phyloP scores from a whole-genome alignment of 768 basidiomycete genomes.

The Boletus tomentosulus region DNA sequence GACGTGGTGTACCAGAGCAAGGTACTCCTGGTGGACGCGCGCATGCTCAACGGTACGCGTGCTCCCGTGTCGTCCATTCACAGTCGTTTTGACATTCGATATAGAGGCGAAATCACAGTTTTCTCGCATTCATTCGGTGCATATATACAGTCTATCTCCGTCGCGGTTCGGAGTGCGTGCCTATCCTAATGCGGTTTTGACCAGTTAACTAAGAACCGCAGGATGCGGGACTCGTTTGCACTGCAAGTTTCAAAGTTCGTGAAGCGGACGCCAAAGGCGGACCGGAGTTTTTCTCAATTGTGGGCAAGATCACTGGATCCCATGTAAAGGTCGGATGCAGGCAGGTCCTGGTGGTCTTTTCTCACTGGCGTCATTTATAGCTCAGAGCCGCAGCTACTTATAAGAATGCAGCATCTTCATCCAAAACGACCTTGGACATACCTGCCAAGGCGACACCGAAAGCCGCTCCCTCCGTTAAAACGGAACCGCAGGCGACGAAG shows the following conservation, averaged over 20 bases:
- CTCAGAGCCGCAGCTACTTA: conserved; percentile 5
- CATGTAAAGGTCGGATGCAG: conserved; percentile 43
- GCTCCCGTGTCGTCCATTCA: neutral
- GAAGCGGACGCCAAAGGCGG: conserved; percentile 30
- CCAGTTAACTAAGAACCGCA: conserved; percentile 15
- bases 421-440: conserved; percentile 41
- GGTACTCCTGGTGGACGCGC: conserved; percentile 58
- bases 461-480: conserved; percentile 6
- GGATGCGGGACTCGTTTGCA: conserved; percentile 44
- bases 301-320: conserved; percentile 45
- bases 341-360: neutral
- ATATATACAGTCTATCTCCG: conserved; percentile 72
- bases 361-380: conserved; percentile 7
- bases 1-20: conserved; percentile 43
- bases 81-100: neutral
- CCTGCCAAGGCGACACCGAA: conserved; percentile 12
- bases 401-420: conserved; percentile 33
- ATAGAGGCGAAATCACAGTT: conserved; percentile 55
- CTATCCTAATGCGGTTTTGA: neutral
- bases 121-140: conserved; percentile 46
- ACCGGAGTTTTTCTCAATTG: neutral
- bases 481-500: conserved; percentile 14
- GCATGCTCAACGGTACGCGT: conserved; percentile 58
- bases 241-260: conserved; percentile 30
- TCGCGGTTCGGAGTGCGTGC: conserved; percentile 46